Evolutionary conservation across 1,284 basidiomycete species (phyloP), one percentile per base, ranked within the genome.

Genomic region (Fomitopsis schrenkii): DNA sequence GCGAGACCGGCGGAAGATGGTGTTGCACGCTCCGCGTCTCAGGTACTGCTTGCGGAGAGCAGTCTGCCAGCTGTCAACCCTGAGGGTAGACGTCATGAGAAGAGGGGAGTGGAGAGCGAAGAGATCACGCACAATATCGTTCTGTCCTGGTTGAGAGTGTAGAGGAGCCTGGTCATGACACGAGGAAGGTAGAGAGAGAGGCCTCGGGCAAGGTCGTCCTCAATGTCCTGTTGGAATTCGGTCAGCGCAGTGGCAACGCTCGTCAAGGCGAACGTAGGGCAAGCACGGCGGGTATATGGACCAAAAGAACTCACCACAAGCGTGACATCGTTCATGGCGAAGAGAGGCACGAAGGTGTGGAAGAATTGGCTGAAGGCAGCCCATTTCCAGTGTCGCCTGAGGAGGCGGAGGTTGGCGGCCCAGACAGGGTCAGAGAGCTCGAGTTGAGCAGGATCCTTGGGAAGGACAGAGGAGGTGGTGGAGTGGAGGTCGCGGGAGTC

Each of bases 281-380:
- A 54, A 41, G 58, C 19, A 57, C 59, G 64, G 58, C 60, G 61
- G 61, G 44, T 36, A 54, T 30, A 53, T 61, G 58, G 60, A 60
- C 59, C 59, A 28, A 52, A 58, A 62, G 57, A 54, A 81, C 88
- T 72, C 72, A 91, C 87, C 66, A 76, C 71, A 59, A 91, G 72
- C 57, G 83, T 76, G 59, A 92, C 80, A 71, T 90, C 87, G 63
- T 80, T 76, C 77, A 88, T 81, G 59, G 82, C 76, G 66, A 93
- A 81, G 59, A 93, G 76, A 52, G 80, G 79, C 58, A 80, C 79
- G 75, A 93, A 93, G 28, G 88, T 92, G 71, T 81, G 86, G 78
- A 90, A 88, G 80, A 93, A 92, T 72, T 93, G 90, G 74, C 84
- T 83, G 72, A 92, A 87, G 28, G 87, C 87, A 12, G 91, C 91